A percentile compares a stretch with the other conserved stretches of the same genome.
Evolutionary conservation across 1,139 yeast genomes (phyloP).

Genomic region (Protomyces lactucae-debilis): DNA sequence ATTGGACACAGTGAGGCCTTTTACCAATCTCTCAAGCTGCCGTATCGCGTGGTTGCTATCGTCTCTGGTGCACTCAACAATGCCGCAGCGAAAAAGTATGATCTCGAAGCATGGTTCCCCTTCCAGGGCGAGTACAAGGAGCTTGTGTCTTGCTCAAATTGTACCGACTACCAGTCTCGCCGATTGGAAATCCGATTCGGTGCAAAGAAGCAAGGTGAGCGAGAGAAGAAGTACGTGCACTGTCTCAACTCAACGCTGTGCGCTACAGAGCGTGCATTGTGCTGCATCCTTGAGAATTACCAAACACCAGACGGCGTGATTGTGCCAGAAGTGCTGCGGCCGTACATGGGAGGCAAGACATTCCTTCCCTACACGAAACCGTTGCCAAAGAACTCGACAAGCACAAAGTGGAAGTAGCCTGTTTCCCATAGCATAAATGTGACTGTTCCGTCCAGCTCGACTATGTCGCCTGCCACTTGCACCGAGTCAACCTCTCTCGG

Average conservation of each 20-base stretch:
- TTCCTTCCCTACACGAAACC: constrained; percentile 86
- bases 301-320: constrained; percentile 79
- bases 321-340: constrained; percentile 91
- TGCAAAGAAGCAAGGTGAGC: constrained; percentile 89
- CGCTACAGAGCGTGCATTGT: constrained; percentile 96
- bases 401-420: constrained; percentile 32
- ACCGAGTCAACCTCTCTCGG: too few species aligned
- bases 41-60: constrained; percentile 95
- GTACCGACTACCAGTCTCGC: constrained; percentile 98
- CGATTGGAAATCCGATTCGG: constrained; percentile 98
- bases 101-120: constrained; percentile 99
- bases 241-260: constrained; percentile 95
- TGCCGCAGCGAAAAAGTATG: constrained; percentile 98
- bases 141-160: constrained; percentile 95
- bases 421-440: not conserved
- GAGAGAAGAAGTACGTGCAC: constrained; percentile 96
- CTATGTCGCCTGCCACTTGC: too few species aligned
- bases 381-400: constrained; percentile 68
- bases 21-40: constrained; percentile 84
- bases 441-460: not conserved
- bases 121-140: constrained; percentile 98
- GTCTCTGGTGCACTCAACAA: constrained; percentile 98
- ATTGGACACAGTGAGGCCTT: constrained; percentile 85
- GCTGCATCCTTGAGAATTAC: constrained; percentile 95
- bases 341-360: constrained; percentile 96